These are phyloP conservation scores for Picea abies DNA, from an alignment of 83 land plant species.

Conservation along the genomic window DNA sequence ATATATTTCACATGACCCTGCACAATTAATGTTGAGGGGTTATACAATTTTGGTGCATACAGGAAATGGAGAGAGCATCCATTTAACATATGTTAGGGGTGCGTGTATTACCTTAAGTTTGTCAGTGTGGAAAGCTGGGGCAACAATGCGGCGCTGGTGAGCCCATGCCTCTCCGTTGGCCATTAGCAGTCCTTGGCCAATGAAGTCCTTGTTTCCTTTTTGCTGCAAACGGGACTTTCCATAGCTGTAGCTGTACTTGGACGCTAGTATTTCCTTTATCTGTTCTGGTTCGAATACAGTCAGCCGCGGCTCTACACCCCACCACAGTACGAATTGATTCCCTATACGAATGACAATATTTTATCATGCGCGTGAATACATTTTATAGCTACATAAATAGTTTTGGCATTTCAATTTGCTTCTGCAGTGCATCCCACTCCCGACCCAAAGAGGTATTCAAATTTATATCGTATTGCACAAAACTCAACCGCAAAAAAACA, in stretches of 20 bases:
- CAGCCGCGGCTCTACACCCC: constrained; percentile 76
- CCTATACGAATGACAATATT: constrained; percentile 31
- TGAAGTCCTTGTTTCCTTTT: constrained; percentile 53
- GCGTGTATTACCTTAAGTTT: constrained; percentile 33
- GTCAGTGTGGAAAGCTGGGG: constrained; percentile 44
- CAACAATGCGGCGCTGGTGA: constrained; percentile 36
- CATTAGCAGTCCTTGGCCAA: constrained; percentile 47
- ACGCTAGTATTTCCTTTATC: constrained; percentile 64
- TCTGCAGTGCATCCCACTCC: too few species aligned
- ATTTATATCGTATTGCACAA: too few species aligned
- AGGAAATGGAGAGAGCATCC: too few species aligned
- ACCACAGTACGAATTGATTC: constrained; percentile 76
- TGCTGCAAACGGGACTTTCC: constrained; percentile 69
- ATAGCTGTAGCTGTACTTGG: constrained; percentile 25
- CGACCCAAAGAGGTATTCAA: too few species aligned
- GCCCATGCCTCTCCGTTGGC: constrained; percentile 56
- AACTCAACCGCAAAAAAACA: too few species aligned
- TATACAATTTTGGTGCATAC: too few species aligned
- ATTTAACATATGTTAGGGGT: too few species aligned
- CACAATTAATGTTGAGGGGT: too few species aligned
- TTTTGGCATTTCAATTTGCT: too few species aligned
- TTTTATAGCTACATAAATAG: too few species aligned
- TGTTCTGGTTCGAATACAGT: constrained; percentile 67
- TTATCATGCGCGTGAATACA: too few species aligned
- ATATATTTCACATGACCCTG: background rate